Evolutionary conservation across 2,329 filamentous ascomycete species (phyloP), one percentile per base, ranked within the genome.

Genomic region (Cercospora sp.): DNA sequence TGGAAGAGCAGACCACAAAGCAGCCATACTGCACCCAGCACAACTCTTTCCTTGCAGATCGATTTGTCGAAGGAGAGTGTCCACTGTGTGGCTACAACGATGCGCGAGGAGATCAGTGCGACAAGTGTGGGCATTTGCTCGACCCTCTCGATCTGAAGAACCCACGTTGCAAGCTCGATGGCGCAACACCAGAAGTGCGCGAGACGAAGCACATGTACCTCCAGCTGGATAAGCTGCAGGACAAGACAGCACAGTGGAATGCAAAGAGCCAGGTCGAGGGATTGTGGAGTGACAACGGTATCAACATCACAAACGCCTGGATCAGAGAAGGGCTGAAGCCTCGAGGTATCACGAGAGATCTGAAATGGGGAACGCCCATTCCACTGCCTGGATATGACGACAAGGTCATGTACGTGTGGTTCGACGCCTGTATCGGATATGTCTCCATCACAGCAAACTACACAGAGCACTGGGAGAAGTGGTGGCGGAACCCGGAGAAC

Each of bases 361-460:
- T 97, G 68, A 94, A 91, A 79, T 97, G 94, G 94, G 94, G 94
- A 76, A 88, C 87, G 7, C 84, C 86, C 2, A 86, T 88, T 12
- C 86, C 86, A 30, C 76, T 87, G 3, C 80, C 85, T 31, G 88
- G 85, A 12, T 91, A 89, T 74, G 87, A 90, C 71, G 84, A 90
- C 71, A 92, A 92, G 83, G 94, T 97, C 69, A 89, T 97, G 72
- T 97, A 97, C 77, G 93, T 97, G 68, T 92, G 90, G 93, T 93
- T 97, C 78, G 92, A 97, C 78, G 92, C 92, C 64, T 95, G 92
- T 80, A 95, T 97, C 76, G 94, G 94, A 20, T 97, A 97, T 78
- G 90, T 93, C n/a, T 97, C 93, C 1, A 97, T 97, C 73, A 97
- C 94, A 1, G 92, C 92, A 71, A 93, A 89, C 74, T 97, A 97